These are phyloP conservation scores for Linnemannia elongata DNA, from an alignment of 192 early-diverging fungal genomes.

Conservation along the genomic window DNA sequence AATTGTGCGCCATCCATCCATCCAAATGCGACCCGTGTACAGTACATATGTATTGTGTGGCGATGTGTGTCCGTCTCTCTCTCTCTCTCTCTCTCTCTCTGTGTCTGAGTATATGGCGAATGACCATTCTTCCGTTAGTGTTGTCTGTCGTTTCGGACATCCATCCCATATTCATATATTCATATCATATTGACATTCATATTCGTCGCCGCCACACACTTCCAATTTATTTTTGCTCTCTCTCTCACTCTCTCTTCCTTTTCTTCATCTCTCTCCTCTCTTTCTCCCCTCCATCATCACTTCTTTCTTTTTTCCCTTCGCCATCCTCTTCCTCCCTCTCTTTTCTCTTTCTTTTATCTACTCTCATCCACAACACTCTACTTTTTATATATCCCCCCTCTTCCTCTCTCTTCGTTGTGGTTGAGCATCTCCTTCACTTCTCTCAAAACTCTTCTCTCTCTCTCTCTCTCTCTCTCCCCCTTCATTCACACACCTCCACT, in stretches of 20 bases:
- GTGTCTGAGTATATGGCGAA: not conserved
- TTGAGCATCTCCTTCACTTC: not conserved
- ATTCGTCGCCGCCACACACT: not conserved
- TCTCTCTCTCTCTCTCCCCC: not conserved
- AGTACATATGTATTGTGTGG: not conserved
- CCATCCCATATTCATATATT: too few relatives aligned
- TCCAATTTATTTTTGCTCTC: not conserved
- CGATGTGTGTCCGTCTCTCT: not conserved
- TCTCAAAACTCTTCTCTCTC: not conserved
- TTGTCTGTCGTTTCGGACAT: too few relatives aligned
- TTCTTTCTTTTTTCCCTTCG: slow-evolving; percentile 11
- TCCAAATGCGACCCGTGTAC: not conserved
- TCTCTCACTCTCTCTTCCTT: not conserved
- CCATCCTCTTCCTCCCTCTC: not conserved
- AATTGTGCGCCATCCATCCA: not conserved
- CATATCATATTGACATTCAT: too few relatives aligned
- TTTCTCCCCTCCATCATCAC: not conserved
- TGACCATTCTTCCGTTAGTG: too few relatives aligned
- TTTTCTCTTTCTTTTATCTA: not conserved
- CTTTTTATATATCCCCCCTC: not conserved
- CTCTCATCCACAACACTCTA: not conserved
- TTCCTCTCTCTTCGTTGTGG: not conserved
- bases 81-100: not conserved
- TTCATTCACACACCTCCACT: not conserved
- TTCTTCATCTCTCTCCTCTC: not conserved